These are phyloP conservation scores for Acanthochlamys bracteata DNA, from an alignment of 106 monocot genomes.

Conservation along the genomic window DNA sequence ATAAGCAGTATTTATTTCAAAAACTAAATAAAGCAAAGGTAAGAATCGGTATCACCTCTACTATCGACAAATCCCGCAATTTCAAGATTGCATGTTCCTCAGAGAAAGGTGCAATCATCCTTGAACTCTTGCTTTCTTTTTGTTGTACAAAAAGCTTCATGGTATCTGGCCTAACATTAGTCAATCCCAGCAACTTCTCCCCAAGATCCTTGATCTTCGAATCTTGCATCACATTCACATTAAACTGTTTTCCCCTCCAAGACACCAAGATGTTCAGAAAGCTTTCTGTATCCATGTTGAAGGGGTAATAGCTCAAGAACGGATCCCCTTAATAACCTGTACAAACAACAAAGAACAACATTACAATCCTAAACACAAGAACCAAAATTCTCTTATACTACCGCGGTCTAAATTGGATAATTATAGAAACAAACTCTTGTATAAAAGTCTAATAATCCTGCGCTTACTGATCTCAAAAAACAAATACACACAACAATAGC, in stretches of 20 bases:
- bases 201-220: constrained; percentile 61
- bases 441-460: no score
- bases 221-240: constrained; percentile 32
- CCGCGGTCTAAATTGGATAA: no score
- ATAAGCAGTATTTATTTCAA: no score
- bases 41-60: constrained; percentile 32
- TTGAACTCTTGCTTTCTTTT: constrained; percentile 39
- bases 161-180: constrained; percentile 73
- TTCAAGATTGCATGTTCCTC: constrained; percentile 43
- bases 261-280: constrained; percentile 26
- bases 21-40: no score
- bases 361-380: no score
- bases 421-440: no score
- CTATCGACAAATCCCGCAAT: constrained; percentile 49
- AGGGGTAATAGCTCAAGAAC: no score
- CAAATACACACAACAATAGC: no score
- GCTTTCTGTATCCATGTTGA: constrained; percentile 24
- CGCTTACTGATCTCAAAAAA: no score
- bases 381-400: no score
- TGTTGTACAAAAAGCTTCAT: constrained; percentile 73
- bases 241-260: constrained; percentile 66
- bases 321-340: no score
- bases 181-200: constrained; percentile 49
- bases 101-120: constrained; percentile 61
- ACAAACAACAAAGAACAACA: no score